phyloP scores from a whole-genome alignment of 2,329 filamentous ascomycete genomes.

The Beauveria sp. region DNA sequence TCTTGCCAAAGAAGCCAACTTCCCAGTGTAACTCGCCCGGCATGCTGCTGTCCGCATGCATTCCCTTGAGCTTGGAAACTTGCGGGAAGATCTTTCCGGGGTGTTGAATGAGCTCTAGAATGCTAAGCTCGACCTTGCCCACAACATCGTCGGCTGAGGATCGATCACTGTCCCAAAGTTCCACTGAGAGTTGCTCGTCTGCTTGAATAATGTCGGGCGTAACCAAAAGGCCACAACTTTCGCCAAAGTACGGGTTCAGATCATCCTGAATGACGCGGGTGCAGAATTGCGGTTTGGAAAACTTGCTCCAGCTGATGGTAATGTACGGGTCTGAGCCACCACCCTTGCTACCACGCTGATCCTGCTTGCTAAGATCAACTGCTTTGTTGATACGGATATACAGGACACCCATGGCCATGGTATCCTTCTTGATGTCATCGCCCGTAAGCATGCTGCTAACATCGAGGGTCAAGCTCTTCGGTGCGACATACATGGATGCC shows the following conservation, averaged over 20 bases:
- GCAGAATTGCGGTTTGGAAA: conserved; percentile 95
- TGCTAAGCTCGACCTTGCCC: conserved; percentile 86
- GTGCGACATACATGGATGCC: conserved; percentile 84
- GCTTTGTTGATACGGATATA: conserved; percentile 91
- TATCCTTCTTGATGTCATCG: conserved; percentile 87
- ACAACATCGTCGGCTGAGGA: conserved; percentile 91
- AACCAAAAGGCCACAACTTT: conserved; percentile 77
- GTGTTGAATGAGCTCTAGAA: conserved; percentile 89
- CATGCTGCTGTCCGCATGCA: conserved; percentile 81
- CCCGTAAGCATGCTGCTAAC: conserved; percentile 85
- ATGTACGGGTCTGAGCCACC: conserved; percentile 95
- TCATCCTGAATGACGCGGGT: conserved; percentile 94
- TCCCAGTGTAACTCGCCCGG: conserved; percentile 94
- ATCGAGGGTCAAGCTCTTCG: conserved; percentile 89
- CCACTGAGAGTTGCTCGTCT: conserved; percentile 85
- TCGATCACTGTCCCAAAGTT: conserved; percentile 93
- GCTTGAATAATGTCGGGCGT: conserved; percentile 87
- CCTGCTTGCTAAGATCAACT: conserved; percentile 82
- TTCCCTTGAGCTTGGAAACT: conserved; percentile 71
- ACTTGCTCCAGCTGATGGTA: conserved; percentile 90
- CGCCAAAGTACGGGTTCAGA: conserved; percentile 87
- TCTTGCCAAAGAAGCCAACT: conserved; percentile 90
- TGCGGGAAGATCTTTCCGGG: conserved; percentile 90
- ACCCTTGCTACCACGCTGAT: conserved; percentile 69
- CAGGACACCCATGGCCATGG: conserved; percentile 76